Conservation (phyloP, 139 green algal species). For the Diplosphaera chodatii region DNA sequence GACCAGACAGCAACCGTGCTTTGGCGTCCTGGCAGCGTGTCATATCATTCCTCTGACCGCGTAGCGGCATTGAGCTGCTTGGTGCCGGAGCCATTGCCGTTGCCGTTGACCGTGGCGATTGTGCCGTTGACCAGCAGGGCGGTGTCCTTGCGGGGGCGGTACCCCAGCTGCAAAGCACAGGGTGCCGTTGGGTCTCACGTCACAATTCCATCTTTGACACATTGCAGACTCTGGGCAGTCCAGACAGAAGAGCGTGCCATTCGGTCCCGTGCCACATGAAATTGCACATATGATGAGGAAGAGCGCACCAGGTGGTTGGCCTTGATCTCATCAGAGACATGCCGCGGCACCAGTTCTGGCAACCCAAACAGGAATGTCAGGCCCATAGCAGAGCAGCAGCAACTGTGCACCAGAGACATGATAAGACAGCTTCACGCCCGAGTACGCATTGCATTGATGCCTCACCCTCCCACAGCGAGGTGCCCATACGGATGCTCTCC, state of each 20-base stretch:
- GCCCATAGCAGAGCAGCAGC: background rate
- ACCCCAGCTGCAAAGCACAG: background rate
- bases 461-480: background rate
- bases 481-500: constrained; percentile 23
- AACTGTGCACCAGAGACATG: too few species aligned
- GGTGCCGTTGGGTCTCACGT: too few species aligned
- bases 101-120: background rate
- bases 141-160: background rate
- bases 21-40: too few species aligned
- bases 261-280: too few species aligned
- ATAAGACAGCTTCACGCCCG: too few species aligned
- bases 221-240: too few species aligned
- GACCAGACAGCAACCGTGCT: too few species aligned
- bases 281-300: background rate
- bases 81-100: background rate
- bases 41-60: background rate
- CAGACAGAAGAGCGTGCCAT: too few species aligned
- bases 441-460: background rate
- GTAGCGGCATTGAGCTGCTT: background rate
- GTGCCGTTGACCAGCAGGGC: background rate
- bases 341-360: constrained; percentile 7
- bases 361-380: background rate
- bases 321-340: constrained; percentile 40
- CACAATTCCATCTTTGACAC: too few species aligned
- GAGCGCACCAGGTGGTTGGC: constrained; percentile 28